These are phyloP conservation scores for Dimargaris xerosporica DNA, from an alignment of 192 early-diverging fungal species.

Conservation along the genomic window DNA sequence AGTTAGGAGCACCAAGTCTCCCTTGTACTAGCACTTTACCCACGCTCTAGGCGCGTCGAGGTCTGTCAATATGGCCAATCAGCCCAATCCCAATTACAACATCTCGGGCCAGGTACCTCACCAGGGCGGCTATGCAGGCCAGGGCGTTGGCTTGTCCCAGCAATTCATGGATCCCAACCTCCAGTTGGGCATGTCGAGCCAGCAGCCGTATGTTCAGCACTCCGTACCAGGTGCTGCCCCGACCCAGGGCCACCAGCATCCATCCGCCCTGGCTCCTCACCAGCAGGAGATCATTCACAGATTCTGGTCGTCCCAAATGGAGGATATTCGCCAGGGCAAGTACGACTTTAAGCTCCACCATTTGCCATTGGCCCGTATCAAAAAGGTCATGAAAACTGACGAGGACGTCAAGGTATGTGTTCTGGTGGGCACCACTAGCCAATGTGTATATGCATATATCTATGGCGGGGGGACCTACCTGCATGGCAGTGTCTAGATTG, in stretches of 20 bases:
- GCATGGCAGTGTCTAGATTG: too few relatives aligned
- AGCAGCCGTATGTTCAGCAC: slow-evolving; percentile 1
- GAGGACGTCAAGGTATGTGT: slow-evolving; percentile 64
- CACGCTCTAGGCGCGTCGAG: too few relatives aligned
- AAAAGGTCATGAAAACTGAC: slow-evolving; percentile 98
- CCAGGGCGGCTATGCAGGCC: neutral
- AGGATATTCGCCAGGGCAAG: slow-evolving; percentile 42
- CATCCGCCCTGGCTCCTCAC: neutral
- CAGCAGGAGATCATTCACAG: neutral
- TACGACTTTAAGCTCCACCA: slow-evolving; percentile 87
- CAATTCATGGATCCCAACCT: slow-evolving; percentile 12
- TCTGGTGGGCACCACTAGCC: too few relatives aligned
- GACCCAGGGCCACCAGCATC: neutral
- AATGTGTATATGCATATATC: too few relatives aligned
- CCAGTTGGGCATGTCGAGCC: neutral
- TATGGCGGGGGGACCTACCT: too few relatives aligned
- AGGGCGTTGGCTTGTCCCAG: neutral
- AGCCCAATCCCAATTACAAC: neutral
- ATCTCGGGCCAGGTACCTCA: slow-evolving; percentile 1
- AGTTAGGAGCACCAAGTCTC: too few relatives aligned
- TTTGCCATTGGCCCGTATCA: slow-evolving; percentile 88
- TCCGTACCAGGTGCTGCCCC: too few relatives aligned
- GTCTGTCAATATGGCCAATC: slow-evolving; percentile 9
- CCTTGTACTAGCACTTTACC: too few relatives aligned
- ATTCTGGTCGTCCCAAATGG: slow-evolving; percentile 61